Percentiles rank a stretch among this genome's conserved stretches.
Conservation (phyloP, 2,329 filamentous ascomycete species). For the Basipetospora sp. region DNA sequence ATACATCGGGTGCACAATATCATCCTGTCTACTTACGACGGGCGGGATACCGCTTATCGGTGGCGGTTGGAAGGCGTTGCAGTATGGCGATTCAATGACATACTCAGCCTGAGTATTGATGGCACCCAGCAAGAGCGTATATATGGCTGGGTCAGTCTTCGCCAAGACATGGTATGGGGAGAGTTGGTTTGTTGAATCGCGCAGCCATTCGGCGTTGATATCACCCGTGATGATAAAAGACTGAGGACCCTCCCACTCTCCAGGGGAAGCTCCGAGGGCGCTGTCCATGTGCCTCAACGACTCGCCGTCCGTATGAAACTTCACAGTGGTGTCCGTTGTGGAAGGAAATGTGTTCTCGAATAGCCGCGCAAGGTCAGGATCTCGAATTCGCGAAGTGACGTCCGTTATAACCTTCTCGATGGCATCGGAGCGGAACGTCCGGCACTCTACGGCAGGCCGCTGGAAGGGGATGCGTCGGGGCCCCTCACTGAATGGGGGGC, state of each 20-base stretch:
- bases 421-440: constrained; percentile 72
- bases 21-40: constrained; percentile 66
- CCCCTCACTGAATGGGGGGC: constrained; percentile 65
- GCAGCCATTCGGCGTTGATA: constrained; percentile 84
- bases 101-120: constrained; percentile 95
- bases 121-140: constrained; percentile 71
- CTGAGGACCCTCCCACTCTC: constrained; percentile 69
- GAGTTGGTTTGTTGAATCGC: constrained; percentile 86
- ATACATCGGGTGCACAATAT: constrained; percentile 72
- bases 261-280: constrained; percentile 27
- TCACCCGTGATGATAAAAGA: constrained; percentile 89
- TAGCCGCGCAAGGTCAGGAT: constrained; percentile 76
- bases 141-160: constrained; percentile 63
- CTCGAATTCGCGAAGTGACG: constrained; percentile 62
- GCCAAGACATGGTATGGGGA: constrained; percentile 77
- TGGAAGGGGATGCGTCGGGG: constrained; percentile 73
- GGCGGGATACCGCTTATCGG: constrained; percentile 61
- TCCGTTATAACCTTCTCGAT: constrained; percentile 82
- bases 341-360: constrained; percentile 95
- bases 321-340: constrained; percentile 75
- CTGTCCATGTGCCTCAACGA: constrained; percentile 20
- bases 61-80: constrained; percentile 94
- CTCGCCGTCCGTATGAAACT: constrained; percentile 62
- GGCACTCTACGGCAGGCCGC: constrained; percentile 63
- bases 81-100: constrained; percentile 88